Evolutionary conservation across 2,329 filamentous ascomycete species (phyloP).

Genomic region (Thelonectria rubi): DNA sequence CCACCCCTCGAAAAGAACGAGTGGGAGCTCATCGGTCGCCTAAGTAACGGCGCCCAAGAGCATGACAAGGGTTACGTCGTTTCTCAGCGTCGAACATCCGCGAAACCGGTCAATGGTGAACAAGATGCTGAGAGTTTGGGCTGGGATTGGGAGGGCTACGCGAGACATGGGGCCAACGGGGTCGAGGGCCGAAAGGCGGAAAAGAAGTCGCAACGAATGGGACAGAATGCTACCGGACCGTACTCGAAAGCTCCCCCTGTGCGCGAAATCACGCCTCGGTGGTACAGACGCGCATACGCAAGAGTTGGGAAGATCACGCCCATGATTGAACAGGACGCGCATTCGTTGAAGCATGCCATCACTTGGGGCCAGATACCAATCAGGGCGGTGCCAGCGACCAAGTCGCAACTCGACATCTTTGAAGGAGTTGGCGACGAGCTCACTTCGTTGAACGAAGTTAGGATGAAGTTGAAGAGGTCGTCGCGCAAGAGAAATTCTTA

Average conservation of each 20-base stretch:
- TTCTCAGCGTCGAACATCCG: slow-evolving; percentile 45
- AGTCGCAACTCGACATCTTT: slow-evolving; percentile 57
- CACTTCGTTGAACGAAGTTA: background rate
- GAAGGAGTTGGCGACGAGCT: slow-evolving; percentile 49
- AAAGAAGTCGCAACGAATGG: slow-evolving; percentile 46
- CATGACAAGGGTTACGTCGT: slow-evolving; percentile 48
- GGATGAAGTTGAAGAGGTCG: too few species aligned
- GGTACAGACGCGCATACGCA: slow-evolving; percentile 59
- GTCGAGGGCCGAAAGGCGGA: slow-evolving; percentile 51
- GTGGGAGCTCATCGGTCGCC: slow-evolving; percentile 62
- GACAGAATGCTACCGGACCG: slow-evolving; percentile 49
- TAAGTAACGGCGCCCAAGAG: slow-evolving; percentile 55
- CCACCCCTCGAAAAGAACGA: slow-evolving; percentile 64
- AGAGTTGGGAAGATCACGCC: slow-evolving; percentile 57
- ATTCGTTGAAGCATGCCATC: slow-evolving; percentile 47
- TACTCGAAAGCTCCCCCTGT: slow-evolving; percentile 48
- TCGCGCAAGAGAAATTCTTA: background rate
- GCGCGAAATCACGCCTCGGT: slow-evolving; percentile 49
- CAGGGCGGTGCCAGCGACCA: slow-evolving; percentile 42
- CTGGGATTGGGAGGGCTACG: slow-evolving; percentile 57
- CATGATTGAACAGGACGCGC: slow-evolving; percentile 49
- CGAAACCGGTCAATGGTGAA: slow-evolving; percentile 17
- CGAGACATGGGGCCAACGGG: slow-evolving; percentile 48
- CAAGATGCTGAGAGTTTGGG: background rate
- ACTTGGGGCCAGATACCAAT: slow-evolving; percentile 55